Evolutionary conservation across 108 stramenopile genomes (phyloP).

Genomic region (Nannochloropsis salina): DNA sequence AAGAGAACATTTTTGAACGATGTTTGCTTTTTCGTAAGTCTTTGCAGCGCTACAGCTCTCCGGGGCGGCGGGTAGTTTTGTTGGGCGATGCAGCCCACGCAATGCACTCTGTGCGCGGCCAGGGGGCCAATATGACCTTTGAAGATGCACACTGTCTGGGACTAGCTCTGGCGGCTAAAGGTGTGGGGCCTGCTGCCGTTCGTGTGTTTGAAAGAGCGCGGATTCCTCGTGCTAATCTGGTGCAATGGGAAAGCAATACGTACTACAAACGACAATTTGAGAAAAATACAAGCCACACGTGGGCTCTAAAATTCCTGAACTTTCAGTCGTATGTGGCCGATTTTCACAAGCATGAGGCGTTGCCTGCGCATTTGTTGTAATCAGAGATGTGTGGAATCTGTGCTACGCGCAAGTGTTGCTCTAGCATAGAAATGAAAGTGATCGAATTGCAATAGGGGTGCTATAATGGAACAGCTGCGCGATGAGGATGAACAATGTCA

Average conservation of each 20-base stretch:
- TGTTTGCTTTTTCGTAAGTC: conserved; percentile 16
- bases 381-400: too few species aligned
- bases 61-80: neutral
- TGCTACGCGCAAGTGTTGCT: too few species aligned
- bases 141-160: conserved; percentile 15
- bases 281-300: neutral
- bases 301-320: neutral
- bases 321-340: conserved; percentile 4
- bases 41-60: conserved; percentile 15
- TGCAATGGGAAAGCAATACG: conserved; percentile 3
- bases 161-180: neutral
- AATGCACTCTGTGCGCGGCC: neutral
- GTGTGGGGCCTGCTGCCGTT: conserved; percentile 15
- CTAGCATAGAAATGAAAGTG: too few species aligned
- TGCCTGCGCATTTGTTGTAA: neutral
- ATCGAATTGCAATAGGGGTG: too few species aligned
- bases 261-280: conserved; percentile 15
- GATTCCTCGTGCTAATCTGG: neutral
- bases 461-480: too few species aligned
- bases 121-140: neutral
- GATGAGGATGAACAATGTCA: too few species aligned
- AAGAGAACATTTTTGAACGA: neutral
- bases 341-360: neutral
- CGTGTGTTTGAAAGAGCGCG: conserved; percentile 11
- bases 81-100: neutral